phyloP scores from a whole-genome alignment of 2,329 filamentous ascomycete species.

The Aspergillus terreus region DNA sequence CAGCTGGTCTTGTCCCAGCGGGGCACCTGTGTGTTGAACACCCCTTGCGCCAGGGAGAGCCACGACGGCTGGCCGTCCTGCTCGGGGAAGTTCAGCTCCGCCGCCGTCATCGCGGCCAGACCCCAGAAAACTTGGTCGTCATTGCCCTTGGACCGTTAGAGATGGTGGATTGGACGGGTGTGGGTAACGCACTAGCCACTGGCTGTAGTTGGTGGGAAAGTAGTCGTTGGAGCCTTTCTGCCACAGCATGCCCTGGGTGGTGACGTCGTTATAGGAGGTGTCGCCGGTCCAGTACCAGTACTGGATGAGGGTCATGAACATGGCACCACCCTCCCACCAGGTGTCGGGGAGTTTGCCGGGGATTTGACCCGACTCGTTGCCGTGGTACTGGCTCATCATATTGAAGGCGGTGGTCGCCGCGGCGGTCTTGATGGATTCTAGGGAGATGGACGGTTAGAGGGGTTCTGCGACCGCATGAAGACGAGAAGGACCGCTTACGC shows the following conservation, averaged over 20 bases:
- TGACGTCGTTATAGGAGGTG: conserved; percentile 64
- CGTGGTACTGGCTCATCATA: conserved; percentile 38
- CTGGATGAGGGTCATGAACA: conserved; percentile 68
- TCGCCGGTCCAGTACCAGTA: conserved; percentile 85
- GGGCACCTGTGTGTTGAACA: conserved; percentile 72
- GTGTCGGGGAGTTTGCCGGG: conserved; percentile 39
- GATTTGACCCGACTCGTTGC: conserved; percentile 34
- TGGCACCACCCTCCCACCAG: conserved; percentile 69
- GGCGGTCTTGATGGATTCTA: conserved; percentile 32
- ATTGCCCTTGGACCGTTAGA: conserved; percentile 33
- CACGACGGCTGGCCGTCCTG: conserved; percentile 66
- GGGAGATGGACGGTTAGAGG: background rate
- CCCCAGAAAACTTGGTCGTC: conserved; percentile 75
- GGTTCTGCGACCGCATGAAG: too few species aligned
- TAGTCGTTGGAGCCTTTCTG: conserved; percentile 74
- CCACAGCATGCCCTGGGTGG: conserved; percentile 64
- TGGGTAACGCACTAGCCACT: conserved; percentile 26
- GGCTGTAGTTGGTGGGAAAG: conserved; percentile 61
- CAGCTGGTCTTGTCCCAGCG: conserved; percentile 69
- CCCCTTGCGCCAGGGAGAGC: conserved; percentile 71
- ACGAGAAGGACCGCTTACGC: conserved; percentile 5
- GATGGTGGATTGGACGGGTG: too few species aligned
- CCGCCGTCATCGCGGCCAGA: conserved; percentile 74
- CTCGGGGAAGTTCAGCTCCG: conserved; percentile 71
- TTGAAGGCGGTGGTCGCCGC: conserved; percentile 34